phyloP scores from a whole-genome alignment of 495 filamentous ascomycete genomes.

The Podospora conica region DNA sequence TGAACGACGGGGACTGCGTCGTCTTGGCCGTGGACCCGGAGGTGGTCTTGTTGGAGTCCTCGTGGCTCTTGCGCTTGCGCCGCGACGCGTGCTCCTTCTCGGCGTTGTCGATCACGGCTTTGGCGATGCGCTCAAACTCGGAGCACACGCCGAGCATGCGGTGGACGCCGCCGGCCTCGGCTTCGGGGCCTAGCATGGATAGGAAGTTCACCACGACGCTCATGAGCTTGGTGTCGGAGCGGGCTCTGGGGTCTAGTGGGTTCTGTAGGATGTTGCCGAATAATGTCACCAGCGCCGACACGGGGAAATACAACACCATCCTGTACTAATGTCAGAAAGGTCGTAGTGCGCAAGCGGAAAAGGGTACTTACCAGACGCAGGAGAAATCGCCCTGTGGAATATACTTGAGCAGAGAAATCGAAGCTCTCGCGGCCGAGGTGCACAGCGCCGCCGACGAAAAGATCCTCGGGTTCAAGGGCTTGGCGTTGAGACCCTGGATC shows the following conservation, averaged over 20 bases:
- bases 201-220: conserved; percentile 87
- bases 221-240: conserved; percentile 87
- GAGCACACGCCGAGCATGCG: conserved; percentile 90
- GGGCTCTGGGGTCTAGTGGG: conserved; percentile 79
- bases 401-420: conserved; percentile 90
- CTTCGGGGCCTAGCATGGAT: conserved; percentile 60
- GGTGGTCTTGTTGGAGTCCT: conserved; percentile 29
- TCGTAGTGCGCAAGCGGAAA: neutral
- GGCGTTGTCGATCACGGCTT: conserved; percentile 81
- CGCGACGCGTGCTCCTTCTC: conserved; percentile 72
- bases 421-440: conserved; percentile 84
- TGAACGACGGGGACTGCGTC: conserved; percentile 26
- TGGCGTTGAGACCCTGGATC: conserved; percentile 84
- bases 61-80: conserved; percentile 71
- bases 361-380: conserved; percentile 80
- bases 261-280: conserved; percentile 98
- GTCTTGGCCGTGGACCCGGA: conserved; percentile 7
- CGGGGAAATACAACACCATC: conserved; percentile 95
- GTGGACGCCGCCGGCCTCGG: conserved; percentile 77
- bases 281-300: conserved; percentile 89
- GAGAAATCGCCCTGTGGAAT: conserved; percentile 91
- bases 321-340: conserved; percentile 39
- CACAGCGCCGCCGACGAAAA: conserved; percentile 92
- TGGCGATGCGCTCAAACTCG: conserved; percentile 93
- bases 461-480: conserved; percentile 85